Evolutionary conservation across 257 asterid genomes (phyloP).

Genomic region (Fraxinus americana): DNA sequence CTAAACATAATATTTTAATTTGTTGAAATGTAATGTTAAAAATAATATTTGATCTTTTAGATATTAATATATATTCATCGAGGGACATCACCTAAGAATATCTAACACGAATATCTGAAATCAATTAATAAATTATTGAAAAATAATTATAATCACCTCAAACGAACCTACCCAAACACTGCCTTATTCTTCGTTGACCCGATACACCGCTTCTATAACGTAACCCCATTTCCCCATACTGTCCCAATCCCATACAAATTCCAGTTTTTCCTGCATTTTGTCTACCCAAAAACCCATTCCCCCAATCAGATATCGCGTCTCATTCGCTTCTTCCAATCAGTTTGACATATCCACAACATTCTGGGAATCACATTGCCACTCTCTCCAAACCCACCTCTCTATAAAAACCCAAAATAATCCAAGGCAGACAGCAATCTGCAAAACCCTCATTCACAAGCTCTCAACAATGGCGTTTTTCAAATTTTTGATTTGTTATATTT

Average conservation of each 20-base stretch:
- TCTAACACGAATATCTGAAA: no score
- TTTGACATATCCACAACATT: not conserved
- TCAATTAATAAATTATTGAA: no score
- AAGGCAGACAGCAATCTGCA: not conserved
- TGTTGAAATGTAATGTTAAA: no score
- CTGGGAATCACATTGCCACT: no score
- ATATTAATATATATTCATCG: no score
- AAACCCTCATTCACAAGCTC: not conserved
- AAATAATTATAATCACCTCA: not conserved
- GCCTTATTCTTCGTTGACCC: not conserved
- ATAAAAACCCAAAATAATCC: not conserved
- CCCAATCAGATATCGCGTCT: not conserved
- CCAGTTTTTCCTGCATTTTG: not conserved
- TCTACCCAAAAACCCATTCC: not conserved
- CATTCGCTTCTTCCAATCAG: not conserved
- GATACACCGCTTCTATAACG: not conserved
- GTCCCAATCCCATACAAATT: not conserved
- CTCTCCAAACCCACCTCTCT: not conserved
- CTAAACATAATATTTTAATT: no score
- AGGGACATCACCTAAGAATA: no score
- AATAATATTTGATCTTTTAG: no score
- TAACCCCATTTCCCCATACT: not conserved
- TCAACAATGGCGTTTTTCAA: constrained; percentile 55
- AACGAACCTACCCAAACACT: not conserved
- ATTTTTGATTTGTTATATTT: constrained; percentile 21